These are phyloP conservation scores for Microthlaspi erraticum DNA, from an alignment of 345 rosid genomes.

Conservation along the genomic window DNA sequence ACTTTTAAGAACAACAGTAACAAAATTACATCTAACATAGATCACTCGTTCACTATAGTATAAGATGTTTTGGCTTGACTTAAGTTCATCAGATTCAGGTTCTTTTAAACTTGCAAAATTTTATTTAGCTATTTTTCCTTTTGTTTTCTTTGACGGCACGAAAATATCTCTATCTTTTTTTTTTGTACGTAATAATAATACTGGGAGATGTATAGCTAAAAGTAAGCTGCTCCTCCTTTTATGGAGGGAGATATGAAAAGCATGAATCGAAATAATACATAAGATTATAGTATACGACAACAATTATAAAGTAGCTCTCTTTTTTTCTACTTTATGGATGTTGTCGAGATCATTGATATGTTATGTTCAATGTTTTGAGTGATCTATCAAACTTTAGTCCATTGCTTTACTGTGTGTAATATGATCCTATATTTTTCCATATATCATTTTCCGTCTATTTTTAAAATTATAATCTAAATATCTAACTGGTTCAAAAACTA, in stretches of 20 bases:
- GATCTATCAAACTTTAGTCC: constrained; percentile 17
- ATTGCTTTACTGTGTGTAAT: constrained; percentile 28
- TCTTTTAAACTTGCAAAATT: neutral
- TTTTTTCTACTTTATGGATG: constrained; percentile 26
- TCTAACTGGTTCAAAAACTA: neutral
- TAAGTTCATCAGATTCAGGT: neutral
- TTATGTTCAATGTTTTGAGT: constrained; percentile 23
- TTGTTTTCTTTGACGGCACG: neutral
- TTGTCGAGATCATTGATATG: constrained; percentile 34
- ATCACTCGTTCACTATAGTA: neutral
- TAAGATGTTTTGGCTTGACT: neutral
- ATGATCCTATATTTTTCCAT: constrained; percentile 1
- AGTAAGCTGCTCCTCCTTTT: constrained; percentile 36
- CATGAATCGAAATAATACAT: constrained; percentile 20
- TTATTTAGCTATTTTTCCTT: neutral
- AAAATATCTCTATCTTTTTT: neutral
- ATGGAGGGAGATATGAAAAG: constrained; percentile 40
- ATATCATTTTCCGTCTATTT: neutral
- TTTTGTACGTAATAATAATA: neutral
- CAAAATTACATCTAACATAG: neutral
- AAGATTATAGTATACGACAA: constrained; percentile 29
- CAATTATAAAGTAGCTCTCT: constrained; percentile 36
- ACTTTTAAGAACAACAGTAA: neutral
- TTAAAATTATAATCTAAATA: neutral
- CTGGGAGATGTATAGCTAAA: constrained; percentile 15